Evolutionary conservation across 148 eudicot species (phyloP), one percentile per base, ranked within the genome.

Genomic region (Limonium bicolor): DNA sequence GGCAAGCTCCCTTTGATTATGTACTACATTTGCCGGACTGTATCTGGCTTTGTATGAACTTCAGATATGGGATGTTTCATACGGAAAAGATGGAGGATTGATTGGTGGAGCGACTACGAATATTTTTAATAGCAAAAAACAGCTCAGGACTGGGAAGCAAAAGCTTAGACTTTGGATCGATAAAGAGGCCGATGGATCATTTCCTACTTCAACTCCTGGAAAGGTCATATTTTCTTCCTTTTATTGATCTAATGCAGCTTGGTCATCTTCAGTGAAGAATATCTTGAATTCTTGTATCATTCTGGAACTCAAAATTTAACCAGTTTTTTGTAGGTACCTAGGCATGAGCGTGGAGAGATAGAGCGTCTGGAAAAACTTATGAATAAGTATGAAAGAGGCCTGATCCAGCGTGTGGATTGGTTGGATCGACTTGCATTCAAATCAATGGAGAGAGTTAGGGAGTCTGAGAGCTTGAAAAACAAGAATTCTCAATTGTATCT

Each of bases 361-460:
- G 97, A 90, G 54, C 97, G 93, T 34, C 60, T 90, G 53, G 95
- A 90, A 59, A 90, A 90, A 73, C 97, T 84, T 62, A 71, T 80
- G 65, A 84, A 80, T 56, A 90, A 90, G 63, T 90, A 90, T 64
- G 97, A 90, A 67, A 78, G 97, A 64, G 95, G 84, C 27, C 92
- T 70, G 64, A 77, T 90, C 65, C 97, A 79, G 65, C 85, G 93
- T 48, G 75, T 90, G 50, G 97, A 90, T 75, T 90, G 97, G 97
- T 67, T 84, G 47, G 97, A 90, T 58, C 84, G 92, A 30, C 81
- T 88, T 32, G 74, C 97, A 50, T 84, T 90, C 56, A 78, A 77
- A 67, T 61, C 95, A 16, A 77, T 90, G 66, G 95, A 90, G 42
- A 90, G 75, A 55, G 80, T 90, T 39, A 84, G 78, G 73, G 95